phyloP scores from a whole-genome alignment of 495 filamentous ascomycete genomes.

The Mytilinidion resinicola region DNA sequence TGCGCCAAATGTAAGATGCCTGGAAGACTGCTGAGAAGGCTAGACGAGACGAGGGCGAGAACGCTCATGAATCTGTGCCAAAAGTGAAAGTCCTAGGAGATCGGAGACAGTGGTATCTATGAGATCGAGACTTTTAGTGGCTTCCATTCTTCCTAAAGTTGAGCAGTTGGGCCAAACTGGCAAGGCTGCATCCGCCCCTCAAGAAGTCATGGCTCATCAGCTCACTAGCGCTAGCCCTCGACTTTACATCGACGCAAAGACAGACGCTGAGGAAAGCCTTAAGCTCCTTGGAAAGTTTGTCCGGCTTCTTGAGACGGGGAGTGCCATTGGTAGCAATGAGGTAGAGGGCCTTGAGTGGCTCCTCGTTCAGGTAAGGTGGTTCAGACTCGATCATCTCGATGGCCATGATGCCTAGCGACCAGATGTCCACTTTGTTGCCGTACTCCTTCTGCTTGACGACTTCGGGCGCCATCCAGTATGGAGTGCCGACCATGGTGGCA shows the following conservation, averaged over 20 bases:
- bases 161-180: constrained; percentile 77
- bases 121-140: constrained; percentile 16
- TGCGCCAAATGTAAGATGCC: too few relatives aligned
- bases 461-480: constrained; percentile 99
- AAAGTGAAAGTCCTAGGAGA: too few relatives aligned
- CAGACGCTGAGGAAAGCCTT: constrained; percentile 94
- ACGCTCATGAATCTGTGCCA: too few relatives aligned
- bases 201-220: constrained; percentile 74
- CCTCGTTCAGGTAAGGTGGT: constrained; percentile 95
- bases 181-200: constrained; percentile 69
- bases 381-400: constrained; percentile 99
- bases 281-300: constrained; percentile 92
- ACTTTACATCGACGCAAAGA: constrained; percentile 92
- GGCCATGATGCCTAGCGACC: constrained; percentile 98
- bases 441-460: constrained; percentile 99
- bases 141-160: constrained; percentile 56
- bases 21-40: too few relatives aligned
- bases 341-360: constrained; percentile 93
- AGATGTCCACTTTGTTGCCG: constrained; percentile 95
- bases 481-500: constrained; percentile 97
- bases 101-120: too few relatives aligned
- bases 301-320: constrained; percentile 91
- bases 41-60: too few relatives aligned
- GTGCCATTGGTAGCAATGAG: constrained; percentile 98
- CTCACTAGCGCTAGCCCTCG: constrained; percentile 83